Percentiles rank a stretch among this genome's conserved stretches.
Evolutionary conservation across 495 filamentous ascomycete genomes (phyloP).

Genomic region (Lasiosphaeriaceae sp.): DNA sequence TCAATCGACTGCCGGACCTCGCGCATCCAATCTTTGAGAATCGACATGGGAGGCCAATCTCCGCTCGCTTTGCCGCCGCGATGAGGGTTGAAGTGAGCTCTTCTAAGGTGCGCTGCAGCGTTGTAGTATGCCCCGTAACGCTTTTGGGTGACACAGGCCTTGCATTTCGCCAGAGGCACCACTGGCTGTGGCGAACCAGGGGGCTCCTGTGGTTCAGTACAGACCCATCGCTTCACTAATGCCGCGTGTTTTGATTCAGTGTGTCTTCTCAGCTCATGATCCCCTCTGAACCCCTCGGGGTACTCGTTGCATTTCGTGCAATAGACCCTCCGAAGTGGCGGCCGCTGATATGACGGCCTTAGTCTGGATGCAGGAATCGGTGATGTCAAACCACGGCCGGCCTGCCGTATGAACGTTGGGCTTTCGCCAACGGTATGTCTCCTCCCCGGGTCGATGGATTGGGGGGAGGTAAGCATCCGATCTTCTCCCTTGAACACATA

Average conservation of each 20-base stretch:
- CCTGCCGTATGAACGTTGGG: constrained; percentile 37
- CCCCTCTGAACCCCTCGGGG: constrained; percentile 86
- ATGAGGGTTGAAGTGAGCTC: constrained; percentile 78
- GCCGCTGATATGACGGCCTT: constrained; percentile 69
- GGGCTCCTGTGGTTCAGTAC: constrained; percentile 44
- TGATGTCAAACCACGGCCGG: constrained; percentile 35
- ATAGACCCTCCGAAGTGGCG: constrained; percentile 69
- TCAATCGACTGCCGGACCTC: constrained; percentile 57
- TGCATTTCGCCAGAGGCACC: constrained; percentile 77
- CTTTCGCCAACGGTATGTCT: constrained; percentile 48
- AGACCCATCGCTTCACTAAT: constrained; percentile 77
- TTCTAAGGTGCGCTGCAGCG: constrained; percentile 84
- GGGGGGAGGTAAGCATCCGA: constrained; percentile 27
- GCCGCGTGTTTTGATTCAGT: constrained; percentile 73
- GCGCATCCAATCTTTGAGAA: constrained; percentile 80
- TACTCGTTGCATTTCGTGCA: constrained; percentile 76
- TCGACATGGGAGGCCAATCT: constrained; percentile 80
- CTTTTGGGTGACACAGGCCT: constrained; percentile 70
- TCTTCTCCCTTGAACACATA: constrained; percentile 33
- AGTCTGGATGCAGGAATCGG: constrained; percentile 51
- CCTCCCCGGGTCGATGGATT: constrained; percentile 32
- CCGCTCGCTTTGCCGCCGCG: constrained; percentile 84
- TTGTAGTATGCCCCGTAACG: constrained; percentile 99
- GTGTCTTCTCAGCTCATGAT: constrained; percentile 89
- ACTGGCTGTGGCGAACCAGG: constrained; percentile 50